Evolutionary conservation across 1,139 yeast species (phyloP), one percentile per base, ranked within the genome.

Genomic region (Nakaseomyces nivariensis): DNA sequence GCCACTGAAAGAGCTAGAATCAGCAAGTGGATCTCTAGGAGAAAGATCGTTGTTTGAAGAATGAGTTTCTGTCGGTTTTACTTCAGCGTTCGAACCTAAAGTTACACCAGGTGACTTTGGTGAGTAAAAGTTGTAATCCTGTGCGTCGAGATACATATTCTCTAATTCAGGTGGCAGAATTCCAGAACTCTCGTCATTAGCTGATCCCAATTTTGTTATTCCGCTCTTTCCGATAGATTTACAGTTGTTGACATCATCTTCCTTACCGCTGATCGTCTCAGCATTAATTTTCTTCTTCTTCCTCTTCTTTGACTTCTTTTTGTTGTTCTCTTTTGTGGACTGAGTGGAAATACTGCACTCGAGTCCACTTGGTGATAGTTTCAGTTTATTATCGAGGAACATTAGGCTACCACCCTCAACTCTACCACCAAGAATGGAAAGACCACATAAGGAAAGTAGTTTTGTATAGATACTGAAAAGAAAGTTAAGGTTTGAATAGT

Each of bases 391-490:
- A 38, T 50, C 52, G 24, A 54, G 49, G 29, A 52, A 40, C 17
- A 55, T 49, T 11, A 48, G 43, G 5, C 44, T 27, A 5, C 44
- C 48, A 22, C 48, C 49, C 42, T 58, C 56, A 44, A 48, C 37
- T 37, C 53, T 46, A 1, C 60, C 60, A n/a, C 61, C 61, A 27
- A 54, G 47, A 31, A 56, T 55, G 25, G 63, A 57, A 41, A 60
- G 42, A 17, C 67, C 61, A 54, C 60, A 56, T 27, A 58, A 31
- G 25, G 58, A 55, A 46, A 60, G 49, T 31, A 63, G 51, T 33
- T 60, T 54, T 4, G 61, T 56, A 47, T 60, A 61, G 38, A 61
- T 58, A 3, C 62, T 61, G 49, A 49, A 58, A n/a, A 61, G 54
- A 46, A 59, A 61, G 26, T 58, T 60, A 26, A 61, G 45, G 40